Evolutionary conservation across 2,329 filamentous ascomycete species (phyloP).

Genomic region (Pseudogymnoascus sp.): DNA sequence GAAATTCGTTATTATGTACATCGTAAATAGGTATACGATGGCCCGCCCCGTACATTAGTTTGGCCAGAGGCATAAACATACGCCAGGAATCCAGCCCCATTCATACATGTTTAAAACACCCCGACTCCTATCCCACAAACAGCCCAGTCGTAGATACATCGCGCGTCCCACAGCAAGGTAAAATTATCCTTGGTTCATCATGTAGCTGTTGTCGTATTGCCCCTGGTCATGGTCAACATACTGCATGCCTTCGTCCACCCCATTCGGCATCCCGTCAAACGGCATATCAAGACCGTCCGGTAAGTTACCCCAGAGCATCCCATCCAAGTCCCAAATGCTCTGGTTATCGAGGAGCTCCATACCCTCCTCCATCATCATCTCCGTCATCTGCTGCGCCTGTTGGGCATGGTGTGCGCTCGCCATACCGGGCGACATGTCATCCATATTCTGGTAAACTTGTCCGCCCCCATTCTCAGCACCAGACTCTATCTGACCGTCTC

Average conservation of each 20-base stretch:
- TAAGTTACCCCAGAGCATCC: conserved; percentile 45
- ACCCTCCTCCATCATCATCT: conserved; percentile 43
- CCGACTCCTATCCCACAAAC: neutral
- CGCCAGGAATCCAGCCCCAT: neutral
- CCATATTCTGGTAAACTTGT: conserved; percentile 11
- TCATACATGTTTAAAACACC: neutral
- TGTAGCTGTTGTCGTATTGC: conserved; percentile 6
- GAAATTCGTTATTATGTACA: neutral
- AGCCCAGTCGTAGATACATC: neutral
- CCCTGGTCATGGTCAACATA: neutral
- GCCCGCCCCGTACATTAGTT: neutral
- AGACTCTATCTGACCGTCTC: conserved; percentile 22
- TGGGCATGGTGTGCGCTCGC: conserved; percentile 24
- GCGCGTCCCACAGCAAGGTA: neutral
- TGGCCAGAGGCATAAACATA: neutral
- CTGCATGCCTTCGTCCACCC: neutral
- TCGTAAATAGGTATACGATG: neutral
- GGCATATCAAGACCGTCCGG: conserved; percentile 32
- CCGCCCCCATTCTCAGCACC: conserved; percentile 10
- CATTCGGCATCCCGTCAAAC: conserved; percentile 23
- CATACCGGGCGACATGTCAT: conserved; percentile 21
- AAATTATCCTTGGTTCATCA: neutral
- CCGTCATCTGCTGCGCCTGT: conserved; percentile 35
- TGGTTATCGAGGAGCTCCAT: conserved; percentile 48
- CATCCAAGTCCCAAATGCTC: conserved; percentile 49